Base-by-base conservation (phyloP, 768 basidiomycete genomes). In the Fomitopsis pulvina region DNA sequence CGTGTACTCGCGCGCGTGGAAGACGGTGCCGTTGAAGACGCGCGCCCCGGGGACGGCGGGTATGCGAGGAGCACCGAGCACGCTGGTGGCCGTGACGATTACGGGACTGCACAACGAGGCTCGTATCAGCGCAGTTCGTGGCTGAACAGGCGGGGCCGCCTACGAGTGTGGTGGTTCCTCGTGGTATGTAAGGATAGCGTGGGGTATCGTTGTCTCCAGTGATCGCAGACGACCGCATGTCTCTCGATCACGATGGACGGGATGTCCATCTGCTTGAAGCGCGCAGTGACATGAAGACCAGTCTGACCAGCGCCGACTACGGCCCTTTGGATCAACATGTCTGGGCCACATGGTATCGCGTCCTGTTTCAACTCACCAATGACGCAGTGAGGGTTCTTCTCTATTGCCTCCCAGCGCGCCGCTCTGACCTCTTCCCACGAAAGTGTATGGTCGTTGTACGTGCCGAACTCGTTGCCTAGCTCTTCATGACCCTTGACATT, bases 301-400 rank as follows among this genome's bases (percentile, higher is more conserved):
- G 61, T 67, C 48, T 76, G 75, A 0, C 71, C 75, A 0, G 50
- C 72, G 21, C 75, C 75, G n/a, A 76, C 72, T 73, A 37, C 11
- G 24, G 30, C 7, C 6, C 29, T 6, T 20, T 20, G 24, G 4
- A 24, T 3, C n/a, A 2, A 25, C n/a, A 29, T 26, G 26, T 18
- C 12, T 28, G 8, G 8, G 4, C 0, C 20, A 22, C 20, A 14
- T 16, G 21, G 14, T 12, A 4, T 2, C 12, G 44, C 20, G n/a
- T n/a, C n/a, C n/a, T n/a, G n/a, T n/a, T n/a, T 18, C 25, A 34
- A 62, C 69, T 41, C 21, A 72, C 71, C 57, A 34, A 75, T 68
- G 12, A 75, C 40, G 3, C 73, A 73, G 34, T 70, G 55, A 0
- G 72, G 74, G 45, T 70, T 49, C 6, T 54, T 51, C 50, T 75